These are phyloP conservation scores for Hsuehochloa calcarea DNA, from an alignment of 176 grass and related monocot species.

Conservation along the genomic window DNA sequence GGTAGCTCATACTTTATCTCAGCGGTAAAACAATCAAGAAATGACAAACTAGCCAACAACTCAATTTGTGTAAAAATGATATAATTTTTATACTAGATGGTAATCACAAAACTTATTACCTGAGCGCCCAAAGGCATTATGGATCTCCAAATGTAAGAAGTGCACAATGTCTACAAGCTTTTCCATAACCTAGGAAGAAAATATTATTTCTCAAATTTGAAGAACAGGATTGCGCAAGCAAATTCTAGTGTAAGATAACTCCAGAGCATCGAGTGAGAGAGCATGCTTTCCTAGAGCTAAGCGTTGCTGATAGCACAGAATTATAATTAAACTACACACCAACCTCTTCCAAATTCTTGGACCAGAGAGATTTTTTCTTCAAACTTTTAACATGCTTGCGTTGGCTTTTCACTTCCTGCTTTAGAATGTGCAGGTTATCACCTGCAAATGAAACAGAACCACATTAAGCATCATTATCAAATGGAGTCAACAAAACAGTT, in stretches of 20 bases:
- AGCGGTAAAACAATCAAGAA: constrained; percentile 21
- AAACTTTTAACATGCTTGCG: constrained; percentile 79
- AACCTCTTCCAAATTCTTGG: constrained; percentile 97
- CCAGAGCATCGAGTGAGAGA: not conserved
- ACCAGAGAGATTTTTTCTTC: constrained; percentile 91
- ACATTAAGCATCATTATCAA: constrained; percentile 7
- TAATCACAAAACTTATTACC: constrained; percentile 56
- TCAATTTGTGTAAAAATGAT: constrained; percentile 15
- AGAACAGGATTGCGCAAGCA: constrained; percentile 1
- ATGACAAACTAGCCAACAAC: not conserved
- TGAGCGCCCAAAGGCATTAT: constrained; percentile 64
- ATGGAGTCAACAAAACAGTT: constrained; percentile 14
- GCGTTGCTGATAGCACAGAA: constrained; percentile 10
- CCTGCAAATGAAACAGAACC: constrained; percentile 52
- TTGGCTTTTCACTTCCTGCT: constrained; percentile 91
- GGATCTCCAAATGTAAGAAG: constrained; percentile 91
- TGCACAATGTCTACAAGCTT: constrained; percentile 97
- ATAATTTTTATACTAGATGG: not conserved
- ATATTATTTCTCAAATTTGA: constrained; percentile 23
- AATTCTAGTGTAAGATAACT: not conserved
- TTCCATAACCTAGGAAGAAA: constrained; percentile 75
- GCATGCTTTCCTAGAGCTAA: constrained; percentile 13
- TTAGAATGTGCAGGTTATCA: constrained; percentile 78
- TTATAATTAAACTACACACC: constrained; percentile 42
- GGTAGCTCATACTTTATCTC: not conserved